Base-by-base conservation (phyloP, 2,329 filamentous ascomycete genomes). In the Cordyceps cicadae region DNA sequence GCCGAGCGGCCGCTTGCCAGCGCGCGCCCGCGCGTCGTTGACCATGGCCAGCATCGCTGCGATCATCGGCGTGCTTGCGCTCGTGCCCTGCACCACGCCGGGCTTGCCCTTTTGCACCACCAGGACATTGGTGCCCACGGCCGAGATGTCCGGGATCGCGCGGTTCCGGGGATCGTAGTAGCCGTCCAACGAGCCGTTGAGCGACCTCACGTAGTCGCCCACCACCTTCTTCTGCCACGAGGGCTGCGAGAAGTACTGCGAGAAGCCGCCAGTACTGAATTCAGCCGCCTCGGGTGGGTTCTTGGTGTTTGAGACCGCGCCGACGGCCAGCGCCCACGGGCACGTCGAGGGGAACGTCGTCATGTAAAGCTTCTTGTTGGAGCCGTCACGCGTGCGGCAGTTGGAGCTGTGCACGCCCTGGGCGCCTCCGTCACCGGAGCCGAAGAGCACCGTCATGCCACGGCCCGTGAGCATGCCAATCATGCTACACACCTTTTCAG, bases 301-400 rank as follows among this genome's bases (percentile, higher is more conserved):
- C 3, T 66, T 64, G 2, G 64, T 65, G 64, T 74, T 74, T 45
- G 63, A 67, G 1, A 84, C 86, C 1, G 82, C 87, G 7, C 87
- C 87, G 1, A 90, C 81, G 2, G 80, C 74, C 0, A 87, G 90
- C 8, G 89, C 81, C 70, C 83, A 90, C 0, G 87, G 87, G 66
- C 87, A 90, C 0, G 81, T 80, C 0, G 81, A 81, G 0, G 87
- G 87, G 71, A 89, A 90, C 5, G 78, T 80, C 1, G 85, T 79
- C 34, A 84, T 74, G 67, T 87, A 84, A 21, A 79, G 76, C 11
- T 79, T 79, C 1, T 75, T 79, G 62, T 81, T 77, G 49, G 72
- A 76, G 24, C 84, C 85, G 61, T 87, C 83, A 67, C 86, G 85
- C 60, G 77, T 78, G 56, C 77, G 72, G 72, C 86, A 89, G 21